Evolutionary conservation across 352 stramenopile genomes (phyloP), one percentile per base, ranked within the genome.

Genomic region (Phytopythium kandeliae): DNA sequence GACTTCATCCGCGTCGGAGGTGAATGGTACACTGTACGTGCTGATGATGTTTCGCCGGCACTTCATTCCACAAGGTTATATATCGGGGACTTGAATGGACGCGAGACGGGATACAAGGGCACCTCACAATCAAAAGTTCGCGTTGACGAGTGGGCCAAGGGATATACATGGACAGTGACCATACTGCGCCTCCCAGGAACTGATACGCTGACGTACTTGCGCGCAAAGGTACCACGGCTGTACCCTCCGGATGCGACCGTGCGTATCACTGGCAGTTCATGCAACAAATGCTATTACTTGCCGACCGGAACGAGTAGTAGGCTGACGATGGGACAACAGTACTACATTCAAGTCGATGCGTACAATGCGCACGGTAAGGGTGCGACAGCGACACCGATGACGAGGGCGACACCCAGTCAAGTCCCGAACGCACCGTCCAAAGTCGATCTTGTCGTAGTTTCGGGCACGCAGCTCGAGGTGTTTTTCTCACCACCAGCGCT

Each of bases 401-500:
- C 79, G 3, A 55, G 42, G 3, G 74, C 65, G 12, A 90, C 71
- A 24, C 89, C 89, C 8, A 89, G 75, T 38, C 80, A 89, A 70
- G 83, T 98, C 16, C 92, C 92, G 19, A 78, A 77, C 49, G 75
- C 86, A 0, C 92, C 91, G n/a, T 92, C 78, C 17, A 86, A 96
- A 54, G 74, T 98, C n/a, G 63, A 82, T 35, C 51, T 97, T 0
- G 45, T 67, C 21, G 84, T 96, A n/a, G 68, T 97, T 2, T 97
- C 91, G 30, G 86, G 90, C 6, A 66, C 77, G 22, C 78, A 95
- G 49, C 61, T 97, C 11, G 78, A 97, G 51, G 85, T 98, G 5
- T 91, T 85, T 44, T 98, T 97, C 63, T 85, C 74, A 28, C 79
- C 90, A 30, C 92, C 91, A 4, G 40, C 65, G 0, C 51, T 88